Evolutionary conservation across 2,329 filamentous ascomycete genomes (phyloP).

Genomic region (Diaporthe nobilis): DNA sequence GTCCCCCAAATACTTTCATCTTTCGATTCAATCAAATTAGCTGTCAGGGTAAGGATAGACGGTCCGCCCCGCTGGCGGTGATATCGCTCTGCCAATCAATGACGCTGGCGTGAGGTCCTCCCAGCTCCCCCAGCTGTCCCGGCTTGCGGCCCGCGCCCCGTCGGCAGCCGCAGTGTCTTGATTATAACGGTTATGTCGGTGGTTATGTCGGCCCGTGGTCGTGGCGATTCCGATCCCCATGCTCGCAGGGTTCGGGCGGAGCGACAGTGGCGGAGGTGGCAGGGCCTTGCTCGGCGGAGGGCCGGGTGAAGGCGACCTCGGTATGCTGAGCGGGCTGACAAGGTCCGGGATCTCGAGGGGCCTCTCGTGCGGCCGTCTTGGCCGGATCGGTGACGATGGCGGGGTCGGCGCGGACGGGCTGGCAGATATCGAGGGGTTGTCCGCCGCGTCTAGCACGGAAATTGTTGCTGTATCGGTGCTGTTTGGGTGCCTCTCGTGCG

Average conservation of each 20-base stretch:
- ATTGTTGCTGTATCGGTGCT: constrained; percentile 22
- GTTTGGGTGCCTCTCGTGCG: constrained; percentile 27
- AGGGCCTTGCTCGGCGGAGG: constrained; percentile 35
- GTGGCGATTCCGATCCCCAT: constrained; percentile 33
- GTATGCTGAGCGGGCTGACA: constrained; percentile 40
- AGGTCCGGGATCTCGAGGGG: constrained; percentile 55
- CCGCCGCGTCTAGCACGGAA: background rate
- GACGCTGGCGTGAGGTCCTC: constrained; percentile 23
- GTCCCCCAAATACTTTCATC: background rate
- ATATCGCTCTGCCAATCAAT: constrained; percentile 34
- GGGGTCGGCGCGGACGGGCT: constrained; percentile 40
- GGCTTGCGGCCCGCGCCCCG: background rate
- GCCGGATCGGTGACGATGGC: constrained; percentile 52
- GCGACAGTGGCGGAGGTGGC: constrained; percentile 31
- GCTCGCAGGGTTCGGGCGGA: background rate
- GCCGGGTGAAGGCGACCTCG: constrained; percentile 26
- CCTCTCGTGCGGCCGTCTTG: constrained; percentile 53
- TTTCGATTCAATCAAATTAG: background rate
- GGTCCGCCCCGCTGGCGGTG: constrained; percentile 29
- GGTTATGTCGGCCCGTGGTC: constrained; percentile 13
- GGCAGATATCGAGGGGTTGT: background rate
- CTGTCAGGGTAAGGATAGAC: constrained; percentile 28
- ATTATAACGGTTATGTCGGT: background rate
- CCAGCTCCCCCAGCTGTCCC: constrained; percentile 41
- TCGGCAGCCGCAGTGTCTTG: background rate